Evolutionary conservation across 257 asterid genomes (phyloP), one percentile per base, ranked within the genome.

Genomic region (Paulownia fortunei): DNA sequence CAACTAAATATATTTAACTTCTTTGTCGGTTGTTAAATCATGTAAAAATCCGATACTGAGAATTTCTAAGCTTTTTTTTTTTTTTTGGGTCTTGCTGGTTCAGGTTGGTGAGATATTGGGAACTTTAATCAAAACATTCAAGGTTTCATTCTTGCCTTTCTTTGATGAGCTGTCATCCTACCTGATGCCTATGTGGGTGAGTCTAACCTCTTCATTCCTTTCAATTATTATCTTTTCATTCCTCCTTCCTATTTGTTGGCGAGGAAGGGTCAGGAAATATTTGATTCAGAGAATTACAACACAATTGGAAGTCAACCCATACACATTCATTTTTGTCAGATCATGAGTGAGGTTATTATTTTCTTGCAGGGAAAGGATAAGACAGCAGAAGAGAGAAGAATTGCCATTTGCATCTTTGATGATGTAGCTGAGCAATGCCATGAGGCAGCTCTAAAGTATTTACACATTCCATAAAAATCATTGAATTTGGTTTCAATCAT

Each of bases 121-220:
- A 62, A 93, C 99, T n/a, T 77, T 96, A 84, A 92, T 96, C 65
- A 96, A 96, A 90, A 89, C 96, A 72, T 96, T 90, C 83, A 92
- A 93, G 87, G 87, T 89, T 24, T 84, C 97, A 59, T 93, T 96
- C 94, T 90, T 96, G 79, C 98, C 98, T 41, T 93, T 96, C 95
- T 93, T 93, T 77, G 99, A 96, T 63, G 92, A 96, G 82, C 80
- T 96, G 49, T 87, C 95, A 71, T 86, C 97, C 13, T 96, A 90
- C 73, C 75, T 96, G 84, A 87, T 93, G 96, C 99, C 99, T 34
- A 96, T 96, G 99, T 96, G 98, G 99, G 99, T 96, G 80, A 84
- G 99, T 87, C 62, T 41, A 58, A 9, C 36, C 37, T 72, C 19
- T 49, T 69, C 32, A 44, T 27, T 21, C 9, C n/a, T n/a, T n/a